Base-by-base conservation (phyloP, 768 basidiomycete species). In the Fomitopsis serialis region DNA sequence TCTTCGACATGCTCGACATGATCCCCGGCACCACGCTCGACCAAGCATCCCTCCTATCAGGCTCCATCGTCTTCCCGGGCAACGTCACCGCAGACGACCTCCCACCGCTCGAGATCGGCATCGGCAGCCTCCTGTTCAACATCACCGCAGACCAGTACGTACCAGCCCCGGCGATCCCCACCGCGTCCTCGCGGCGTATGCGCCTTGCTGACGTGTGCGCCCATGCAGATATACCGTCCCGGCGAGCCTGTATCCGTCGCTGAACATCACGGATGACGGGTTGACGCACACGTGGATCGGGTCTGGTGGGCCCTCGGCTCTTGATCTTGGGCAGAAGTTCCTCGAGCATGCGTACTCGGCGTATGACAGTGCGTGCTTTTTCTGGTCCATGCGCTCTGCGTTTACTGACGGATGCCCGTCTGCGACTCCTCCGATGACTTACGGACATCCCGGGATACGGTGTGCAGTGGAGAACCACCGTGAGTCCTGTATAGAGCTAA, bases 241-340 rank as follows among this genome's bases (percentile, higher is more conserved):
- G 42, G 43, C 17, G 32, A 29, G 15, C 29, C 27, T 48, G 15
- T 48, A 48, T 25, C 8, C 46, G 15, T 25, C 47, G 3, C 19
- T 54, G 15, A 54, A 54, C 40, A 47, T 54, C 46, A 54, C 53
- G 1, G 46, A 54, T 25, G 53, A 54, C 32, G 29, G 29, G 11
- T 13, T n/a, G 12, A 29, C 27, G 13, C 46, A 54, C 47, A 37
- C 53, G 8, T 54, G 53, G 53, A 25, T 54, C 24, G 37, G 17
- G 3, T 40, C 32, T n/a, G 37, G 22, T 15, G 53, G 53, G 2
- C 37, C 24, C 17, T 9, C n/a, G 24, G 25, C 27, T 15, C 23
- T 29, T 10, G 40, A 15, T 4, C 29, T 54, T 5, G 53, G 53
- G 3, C 46, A 54, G 40, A 48, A 37, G 37, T 54, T 46, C 45